A percentile compares a stretch with the other conserved stretches of the same genome.
Evolutionary conservation across 2,329 filamentous ascomycete species (phyloP).

Genomic region (Alternaria arbusti): DNA sequence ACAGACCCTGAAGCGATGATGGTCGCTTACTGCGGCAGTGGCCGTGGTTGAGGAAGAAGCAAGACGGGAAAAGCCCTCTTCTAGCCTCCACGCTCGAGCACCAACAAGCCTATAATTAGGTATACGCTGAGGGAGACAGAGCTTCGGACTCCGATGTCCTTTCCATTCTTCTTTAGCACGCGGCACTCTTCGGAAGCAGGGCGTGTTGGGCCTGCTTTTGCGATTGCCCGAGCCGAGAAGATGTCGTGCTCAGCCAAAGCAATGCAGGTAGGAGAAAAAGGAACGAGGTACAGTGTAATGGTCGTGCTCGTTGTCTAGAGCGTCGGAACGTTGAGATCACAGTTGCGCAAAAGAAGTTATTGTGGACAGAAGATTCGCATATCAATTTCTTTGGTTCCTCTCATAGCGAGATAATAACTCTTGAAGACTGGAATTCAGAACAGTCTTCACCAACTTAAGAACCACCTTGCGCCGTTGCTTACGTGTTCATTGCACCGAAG

Average conservation of each 20-base stretch:
- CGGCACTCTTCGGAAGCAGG: background rate
- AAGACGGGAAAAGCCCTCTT: background rate
- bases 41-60: background rate
- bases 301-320: background rate
- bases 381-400: conserved; percentile 13
- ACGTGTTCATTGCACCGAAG: conserved; percentile 5
- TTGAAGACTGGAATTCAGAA: background rate
- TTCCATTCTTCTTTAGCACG: background rate
- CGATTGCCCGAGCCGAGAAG: background rate
- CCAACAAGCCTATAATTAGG: background rate
- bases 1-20: background rate
- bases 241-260: background rate
- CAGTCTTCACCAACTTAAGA: background rate
- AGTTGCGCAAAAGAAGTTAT: background rate
- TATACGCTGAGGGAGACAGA: background rate
- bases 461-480: conserved; percentile 9
- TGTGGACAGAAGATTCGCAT: background rate
- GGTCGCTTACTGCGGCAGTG: background rate
- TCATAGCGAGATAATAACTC: background rate
- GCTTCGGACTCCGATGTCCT: background rate
- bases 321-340: background rate
- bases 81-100: background rate
- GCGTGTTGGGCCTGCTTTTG: background rate
- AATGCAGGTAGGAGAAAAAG: background rate
- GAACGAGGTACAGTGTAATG: background rate